phyloP scores from a whole-genome alignment of 2,329 filamentous ascomycete genomes.

The Fusarium redolens region DNA sequence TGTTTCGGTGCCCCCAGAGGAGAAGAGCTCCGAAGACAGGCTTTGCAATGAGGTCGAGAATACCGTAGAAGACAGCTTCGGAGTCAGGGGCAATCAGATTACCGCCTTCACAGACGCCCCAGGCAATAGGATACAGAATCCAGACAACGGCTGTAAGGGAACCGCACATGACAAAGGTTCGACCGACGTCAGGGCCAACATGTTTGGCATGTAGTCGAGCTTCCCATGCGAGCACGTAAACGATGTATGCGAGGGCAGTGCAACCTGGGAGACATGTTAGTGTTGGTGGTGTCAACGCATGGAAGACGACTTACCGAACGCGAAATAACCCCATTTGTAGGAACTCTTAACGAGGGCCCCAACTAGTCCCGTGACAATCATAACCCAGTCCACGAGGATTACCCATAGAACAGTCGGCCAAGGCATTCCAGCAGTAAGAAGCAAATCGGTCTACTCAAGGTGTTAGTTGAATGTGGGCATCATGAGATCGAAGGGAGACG shows the following conservation, averaged over 20 bases:
- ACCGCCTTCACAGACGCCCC: constrained; percentile 63
- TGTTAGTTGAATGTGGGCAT: no score
- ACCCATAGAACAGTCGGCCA: constrained; percentile 65
- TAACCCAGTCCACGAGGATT: constrained; percentile 60
- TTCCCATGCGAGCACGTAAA: constrained; percentile 54
- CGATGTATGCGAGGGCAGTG: constrained; percentile 58
- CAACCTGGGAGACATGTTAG: constrained; percentile 44
- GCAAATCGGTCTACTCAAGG: constrained; percentile 58
- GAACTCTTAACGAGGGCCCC: constrained; percentile 58
- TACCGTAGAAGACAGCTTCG: constrained; percentile 75
- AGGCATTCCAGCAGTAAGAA: constrained; percentile 68
- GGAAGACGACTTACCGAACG: constrained; percentile 50
- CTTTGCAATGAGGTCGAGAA: constrained; percentile 74
- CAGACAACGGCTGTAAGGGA: constrained; percentile 64
- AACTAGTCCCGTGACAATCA: constrained; percentile 58
- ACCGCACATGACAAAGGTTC: constrained; percentile 67
- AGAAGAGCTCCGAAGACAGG: constrained; percentile 71
- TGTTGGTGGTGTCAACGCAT: rapidly evolving
- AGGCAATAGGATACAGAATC: constrained; percentile 68
- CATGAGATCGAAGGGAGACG: no score
- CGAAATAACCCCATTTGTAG: constrained; percentile 70
- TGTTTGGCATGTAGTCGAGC: constrained; percentile 62
- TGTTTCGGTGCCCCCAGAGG: constrained; percentile 71
- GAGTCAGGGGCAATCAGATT: constrained; percentile 69
- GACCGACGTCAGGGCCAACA: constrained; percentile 65